Evolutionary conservation across 148 eudicot genomes (phyloP).

Genomic region (Bassia scoparia): DNA sequence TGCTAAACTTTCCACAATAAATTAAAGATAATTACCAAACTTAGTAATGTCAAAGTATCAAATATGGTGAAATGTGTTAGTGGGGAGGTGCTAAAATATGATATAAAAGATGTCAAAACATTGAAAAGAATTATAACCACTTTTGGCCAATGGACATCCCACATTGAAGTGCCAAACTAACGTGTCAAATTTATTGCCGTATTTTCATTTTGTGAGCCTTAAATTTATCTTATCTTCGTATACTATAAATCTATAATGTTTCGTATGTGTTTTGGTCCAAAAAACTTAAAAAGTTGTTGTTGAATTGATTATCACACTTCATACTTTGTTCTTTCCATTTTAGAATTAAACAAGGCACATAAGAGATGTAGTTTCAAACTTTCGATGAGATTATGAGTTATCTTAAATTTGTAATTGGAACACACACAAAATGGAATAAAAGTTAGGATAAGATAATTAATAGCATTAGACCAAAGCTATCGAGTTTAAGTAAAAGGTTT

Average conservation of each 20-base stretch:
- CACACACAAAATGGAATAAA: no score
- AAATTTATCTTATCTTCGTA: slow-evolving; percentile 7
- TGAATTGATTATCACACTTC: not conserved
- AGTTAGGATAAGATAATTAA: no score
- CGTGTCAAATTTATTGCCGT: not conserved
- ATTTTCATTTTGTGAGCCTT: not conserved
- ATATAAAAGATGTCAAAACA: not conserved
- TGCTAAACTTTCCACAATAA: not conserved
- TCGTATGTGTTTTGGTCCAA: not conserved
- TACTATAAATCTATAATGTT: not conserved
- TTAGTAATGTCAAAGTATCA: slow-evolving; percentile 8
- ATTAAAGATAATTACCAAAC: slow-evolving; percentile 10
- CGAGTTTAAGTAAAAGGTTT: no score
- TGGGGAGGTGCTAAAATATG: slow-evolving; percentile 11
- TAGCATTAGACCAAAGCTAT: no score
- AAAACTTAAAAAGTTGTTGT: not conserved
- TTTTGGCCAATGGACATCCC: slow-evolving; percentile 11
- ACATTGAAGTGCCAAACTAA: slow-evolving; percentile 13
- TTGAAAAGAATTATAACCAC: not conserved
- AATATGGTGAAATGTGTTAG: not conserved
- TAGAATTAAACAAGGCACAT: no score
- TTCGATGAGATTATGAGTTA: no score
- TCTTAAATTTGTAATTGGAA: no score
- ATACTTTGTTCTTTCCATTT: no score
- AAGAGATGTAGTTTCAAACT: no score